These are phyloP conservation scores for Chrysochromulina parva DNA, from an alignment of 78 protist species.

Conservation along the genomic window DNA sequence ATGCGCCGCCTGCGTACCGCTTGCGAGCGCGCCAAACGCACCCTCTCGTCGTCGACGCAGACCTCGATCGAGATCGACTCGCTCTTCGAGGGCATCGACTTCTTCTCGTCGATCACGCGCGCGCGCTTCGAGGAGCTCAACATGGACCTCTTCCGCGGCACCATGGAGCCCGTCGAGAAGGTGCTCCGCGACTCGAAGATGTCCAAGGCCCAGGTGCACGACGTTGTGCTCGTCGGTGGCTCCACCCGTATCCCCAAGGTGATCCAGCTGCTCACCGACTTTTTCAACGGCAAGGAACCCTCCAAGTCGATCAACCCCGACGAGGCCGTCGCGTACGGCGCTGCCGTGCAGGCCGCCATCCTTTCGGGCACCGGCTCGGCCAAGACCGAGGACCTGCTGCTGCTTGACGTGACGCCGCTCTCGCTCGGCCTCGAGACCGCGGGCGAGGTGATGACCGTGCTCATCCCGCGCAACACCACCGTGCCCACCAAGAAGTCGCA, in stretches of 20 bases:
- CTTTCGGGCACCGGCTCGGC: conserved; percentile 71
- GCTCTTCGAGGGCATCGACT: conserved; percentile 94
- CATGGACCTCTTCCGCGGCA: conserved; percentile 87
- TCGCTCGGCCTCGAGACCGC: conserved; percentile 98
- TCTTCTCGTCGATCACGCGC: conserved; percentile 91
- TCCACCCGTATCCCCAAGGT: conserved; percentile 97
- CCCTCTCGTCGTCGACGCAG: conserved; percentile 71
- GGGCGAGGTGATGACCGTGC: conserved; percentile 98
- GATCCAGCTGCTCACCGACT: conserved; percentile 92
- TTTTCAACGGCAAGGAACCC: conserved; percentile 95
- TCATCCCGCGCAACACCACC: conserved; percentile 97
- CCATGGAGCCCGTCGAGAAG: conserved; percentile 88
- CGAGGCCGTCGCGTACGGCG: conserved; percentile 99
- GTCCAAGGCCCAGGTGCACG: conserved; percentile 76
- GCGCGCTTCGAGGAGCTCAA: conserved; percentile 96
- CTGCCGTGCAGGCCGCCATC: conserved; percentile 99
- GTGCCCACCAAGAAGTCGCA: conserved; percentile 96
- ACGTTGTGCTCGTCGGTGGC: conserved; percentile 98
- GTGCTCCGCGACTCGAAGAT: conserved; percentile 89
- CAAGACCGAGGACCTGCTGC: conserved; percentile 69
- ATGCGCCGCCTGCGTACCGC: conserved; percentile 74
- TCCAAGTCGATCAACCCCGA: conserved; percentile 94
- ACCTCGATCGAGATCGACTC: conserved; percentile 96
- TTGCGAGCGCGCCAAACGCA: conserved; percentile 80
- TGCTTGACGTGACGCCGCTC: conserved; percentile 98